Base-by-base conservation (phyloP, 371 early-diverging fungal genomes). In the Lichtheimia ramosa region DNA sequence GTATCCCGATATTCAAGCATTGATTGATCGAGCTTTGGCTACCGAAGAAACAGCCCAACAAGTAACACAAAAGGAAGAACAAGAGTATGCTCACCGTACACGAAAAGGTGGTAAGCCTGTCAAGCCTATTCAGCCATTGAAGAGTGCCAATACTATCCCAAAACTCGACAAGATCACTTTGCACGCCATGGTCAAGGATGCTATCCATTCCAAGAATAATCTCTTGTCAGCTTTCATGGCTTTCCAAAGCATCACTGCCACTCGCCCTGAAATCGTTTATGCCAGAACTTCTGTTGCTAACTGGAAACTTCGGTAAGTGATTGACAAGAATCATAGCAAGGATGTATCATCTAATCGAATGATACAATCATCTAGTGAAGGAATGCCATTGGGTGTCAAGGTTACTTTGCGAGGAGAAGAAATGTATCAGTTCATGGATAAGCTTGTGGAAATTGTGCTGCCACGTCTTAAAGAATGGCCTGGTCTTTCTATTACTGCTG, bases 401-500 rank as follows among this genome's bases (percentile, higher is more conserved):
- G 91, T 92, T 14, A 87, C 85, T 50, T 67, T 94, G 53, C 79
- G 81, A 15, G 96, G 96, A 40, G 88, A 91, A 46, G 85, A 85
- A 61, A 96, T 96, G 94, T 96, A 89, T 75, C 85, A 87, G 54
- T 97, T 98, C 64, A 71, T 98, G 71, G 98, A 98, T 73, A 96
- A 96, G 71, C 81, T 96, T 39, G 86, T 92, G 1, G 95, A 96
- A 75, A 88, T 93, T 18, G 96, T 98, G 7, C 71, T 98, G 57
- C 98, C 98, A 49, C 91, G 93, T 50, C 77, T 97, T 59, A 93
- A 94, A 61, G 96, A 96, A 75, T 98, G 92, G 89, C 79, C 84
- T 43, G 97, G 96, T 2, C 63, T 96, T 28, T 74, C 81, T 5
- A 81, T 83, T 71, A 85, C 81, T 61, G 77, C 87, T 25, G 95